Conservation (phyloP, 768 basidiomycete genomes). For the Tylopilus plumbeoviolaceoides region DNA sequence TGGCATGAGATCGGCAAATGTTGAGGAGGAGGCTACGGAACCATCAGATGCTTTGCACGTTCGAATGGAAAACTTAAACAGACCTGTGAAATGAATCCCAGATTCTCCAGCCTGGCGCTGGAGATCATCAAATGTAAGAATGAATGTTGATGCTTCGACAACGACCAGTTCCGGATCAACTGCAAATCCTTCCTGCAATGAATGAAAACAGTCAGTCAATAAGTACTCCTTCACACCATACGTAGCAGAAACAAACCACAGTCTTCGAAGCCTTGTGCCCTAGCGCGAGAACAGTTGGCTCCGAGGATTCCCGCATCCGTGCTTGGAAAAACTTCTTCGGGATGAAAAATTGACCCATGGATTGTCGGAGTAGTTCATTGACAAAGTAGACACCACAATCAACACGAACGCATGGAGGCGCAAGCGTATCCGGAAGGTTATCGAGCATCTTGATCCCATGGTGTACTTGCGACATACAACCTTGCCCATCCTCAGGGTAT, state of each 20-base stretch:
- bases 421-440: too few relatives aligned
- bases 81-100: slow-evolving; percentile 1
- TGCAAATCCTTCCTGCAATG: slow-evolving; percentile 5
- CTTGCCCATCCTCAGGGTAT: slow-evolving; percentile 26
- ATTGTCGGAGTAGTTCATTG: slow-evolving; percentile 9
- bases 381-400: neutral
- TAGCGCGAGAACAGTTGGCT: neutral
- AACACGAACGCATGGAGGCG: slow-evolving; percentile 23
- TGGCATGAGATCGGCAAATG: slow-evolving; percentile 16
- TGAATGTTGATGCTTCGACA: slow-evolving; percentile 3
- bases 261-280: slow-evolving; percentile 6
- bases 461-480: too few relatives aligned
- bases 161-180: slow-evolving; percentile 8
- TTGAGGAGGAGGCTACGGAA: neutral
- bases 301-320: neutral
- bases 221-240: neutral
- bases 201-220: neutral
- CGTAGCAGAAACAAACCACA: neutral
- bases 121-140: slow-evolving; percentile 11
- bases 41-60: neutral
- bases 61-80: neutral
- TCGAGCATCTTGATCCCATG: too few relatives aligned
- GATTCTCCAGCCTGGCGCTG: neutral
- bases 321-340: slow-evolving; percentile 13
- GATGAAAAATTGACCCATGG: slow-evolving; percentile 9